Evolutionary conservation across 495 filamentous ascomycete species (phyloP).

Genomic region (Penicillium chermesinum): DNA sequence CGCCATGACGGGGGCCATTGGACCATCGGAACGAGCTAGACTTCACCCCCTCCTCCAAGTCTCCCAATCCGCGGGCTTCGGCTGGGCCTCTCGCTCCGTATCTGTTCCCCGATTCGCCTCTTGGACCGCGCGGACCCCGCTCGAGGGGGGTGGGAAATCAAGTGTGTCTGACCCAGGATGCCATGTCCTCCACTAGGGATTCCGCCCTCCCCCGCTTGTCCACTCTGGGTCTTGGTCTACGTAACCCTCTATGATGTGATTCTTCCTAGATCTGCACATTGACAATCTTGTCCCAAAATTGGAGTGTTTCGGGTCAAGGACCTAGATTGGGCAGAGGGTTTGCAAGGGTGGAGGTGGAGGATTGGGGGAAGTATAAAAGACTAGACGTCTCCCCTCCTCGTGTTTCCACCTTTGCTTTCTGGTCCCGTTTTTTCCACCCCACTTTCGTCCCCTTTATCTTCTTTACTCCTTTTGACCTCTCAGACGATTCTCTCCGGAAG

Average conservation of each 20-base stretch:
- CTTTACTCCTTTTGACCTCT: constrained; percentile 1
- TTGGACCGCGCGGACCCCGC: constrained; percentile 45
- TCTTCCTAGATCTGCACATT: constrained; percentile 10
- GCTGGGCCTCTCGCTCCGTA: constrained; percentile 30
- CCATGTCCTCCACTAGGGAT: constrained; percentile 31
- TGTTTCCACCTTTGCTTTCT: constrained; percentile 4
- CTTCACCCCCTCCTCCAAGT: constrained; percentile 38
- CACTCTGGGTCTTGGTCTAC: constrained; percentile 23
- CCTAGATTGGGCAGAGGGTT: constrained; percentile 4
- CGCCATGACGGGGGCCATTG: constrained; percentile 33
- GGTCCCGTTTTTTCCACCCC: constrained; percentile 6
- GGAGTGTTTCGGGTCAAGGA: constrained; percentile 4
- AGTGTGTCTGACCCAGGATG: constrained; percentile 27
- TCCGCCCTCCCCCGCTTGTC: constrained; percentile 27
- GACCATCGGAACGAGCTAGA: constrained; percentile 44
- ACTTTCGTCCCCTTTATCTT: background rate
- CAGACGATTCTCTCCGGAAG: constrained; percentile 6
- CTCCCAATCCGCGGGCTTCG: constrained; percentile 36
- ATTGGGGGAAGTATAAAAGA: constrained; percentile 18
- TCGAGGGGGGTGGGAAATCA: constrained; percentile 43
- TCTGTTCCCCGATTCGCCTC: constrained; percentile 42
- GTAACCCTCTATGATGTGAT: constrained; percentile 12
- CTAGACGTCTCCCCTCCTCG: constrained; percentile 12
- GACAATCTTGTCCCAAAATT: constrained; percentile 1
- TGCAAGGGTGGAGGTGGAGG: constrained; percentile 8